phyloP scores from a whole-genome alignment of 2,329 filamentous ascomycete species.

The Anisogramma anomala region DNA sequence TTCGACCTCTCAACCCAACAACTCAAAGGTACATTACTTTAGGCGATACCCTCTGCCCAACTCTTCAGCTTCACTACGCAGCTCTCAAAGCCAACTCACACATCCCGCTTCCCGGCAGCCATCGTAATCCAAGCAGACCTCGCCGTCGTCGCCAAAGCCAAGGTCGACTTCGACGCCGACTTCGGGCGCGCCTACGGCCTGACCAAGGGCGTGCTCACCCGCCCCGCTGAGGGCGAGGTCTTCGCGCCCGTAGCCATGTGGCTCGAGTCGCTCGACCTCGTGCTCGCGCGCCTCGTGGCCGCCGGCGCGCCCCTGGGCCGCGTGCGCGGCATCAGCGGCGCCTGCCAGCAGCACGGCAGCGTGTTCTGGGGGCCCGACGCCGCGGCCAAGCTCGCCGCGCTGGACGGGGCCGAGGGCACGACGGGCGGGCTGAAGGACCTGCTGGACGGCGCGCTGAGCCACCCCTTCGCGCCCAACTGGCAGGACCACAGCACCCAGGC shows the following conservation, averaged over 20 bases:
- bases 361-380: conserved; percentile 79
- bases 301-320: conserved; percentile 60
- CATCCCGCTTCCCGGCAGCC: conserved; percentile 34
- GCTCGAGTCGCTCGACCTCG: conserved; percentile 83
- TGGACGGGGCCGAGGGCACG: conserved; percentile 35
- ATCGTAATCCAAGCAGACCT: conserved; percentile 77
- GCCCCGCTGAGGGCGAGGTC: conserved; percentile 74
- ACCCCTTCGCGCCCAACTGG: conserved; percentile 90
- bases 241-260: conserved; percentile 89
- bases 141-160: conserved; percentile 70
- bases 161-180: conserved; percentile 93
- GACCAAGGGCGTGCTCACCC: conserved; percentile 76
- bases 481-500: conserved; percentile 90
- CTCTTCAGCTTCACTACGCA: background rate
- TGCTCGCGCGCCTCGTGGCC: conserved; percentile 60
- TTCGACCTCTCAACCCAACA: conserved; percentile 97
- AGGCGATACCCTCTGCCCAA: background rate
- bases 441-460: conserved; percentile 61
- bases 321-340: conserved; percentile 75
- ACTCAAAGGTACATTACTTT: conserved; percentile 86
- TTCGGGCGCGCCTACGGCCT: no score
- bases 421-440: conserved; percentile 58
- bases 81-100: background rate
- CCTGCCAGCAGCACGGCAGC: conserved; percentile 95
- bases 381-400: conserved; percentile 46